Evolutionary conservation across 257 asterid species (phyloP).

Genomic region (Nicotiana otophora): DNA sequence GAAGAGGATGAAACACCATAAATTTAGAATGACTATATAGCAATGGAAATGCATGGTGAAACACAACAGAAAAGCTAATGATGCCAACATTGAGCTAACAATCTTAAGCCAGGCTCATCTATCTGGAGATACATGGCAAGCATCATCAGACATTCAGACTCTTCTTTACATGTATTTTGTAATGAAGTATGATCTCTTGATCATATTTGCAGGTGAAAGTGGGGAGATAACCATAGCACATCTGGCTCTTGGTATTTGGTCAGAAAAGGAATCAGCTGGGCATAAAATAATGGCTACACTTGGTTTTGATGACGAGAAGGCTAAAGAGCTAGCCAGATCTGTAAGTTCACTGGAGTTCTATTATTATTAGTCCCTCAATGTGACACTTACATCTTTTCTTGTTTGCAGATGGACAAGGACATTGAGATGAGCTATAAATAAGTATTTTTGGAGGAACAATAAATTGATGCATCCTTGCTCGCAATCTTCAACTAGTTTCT

Average conservation of each 20-base stretch:
- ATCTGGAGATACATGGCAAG: neutral
- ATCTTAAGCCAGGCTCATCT: neutral
- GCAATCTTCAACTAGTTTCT: neutral
- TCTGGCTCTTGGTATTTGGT: conserved; percentile 80
- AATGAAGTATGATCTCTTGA: neutral
- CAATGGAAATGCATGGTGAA: neutral
- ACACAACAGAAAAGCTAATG: neutral
- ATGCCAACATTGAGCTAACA: neutral
- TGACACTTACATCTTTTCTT: conserved; percentile 7
- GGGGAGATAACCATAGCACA: conserved; percentile 76
- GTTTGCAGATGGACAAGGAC: conserved; percentile 70
- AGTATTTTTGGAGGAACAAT: conserved; percentile 5
- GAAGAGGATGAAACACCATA: neutral
- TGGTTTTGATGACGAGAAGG: conserved; percentile 82
- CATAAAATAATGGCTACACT: conserved; percentile 51
- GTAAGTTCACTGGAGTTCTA: conserved; percentile 34
- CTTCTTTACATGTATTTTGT: neutral
- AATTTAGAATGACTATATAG: neutral
- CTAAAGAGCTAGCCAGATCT: conserved; percentile 61
- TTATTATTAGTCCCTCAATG: conserved; percentile 4
- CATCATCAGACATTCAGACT: conserved; percentile 4
- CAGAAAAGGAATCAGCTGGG: conserved; percentile 75
- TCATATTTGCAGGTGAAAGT: conserved; percentile 50
- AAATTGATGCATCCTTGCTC: neutral
- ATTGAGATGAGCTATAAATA: conserved; percentile 42